Percentiles rank a stretch among this genome's conserved stretches.
Conservation (phyloP, 1,284 basidiomycete species). For the Trichosporon ovoides region DNA sequence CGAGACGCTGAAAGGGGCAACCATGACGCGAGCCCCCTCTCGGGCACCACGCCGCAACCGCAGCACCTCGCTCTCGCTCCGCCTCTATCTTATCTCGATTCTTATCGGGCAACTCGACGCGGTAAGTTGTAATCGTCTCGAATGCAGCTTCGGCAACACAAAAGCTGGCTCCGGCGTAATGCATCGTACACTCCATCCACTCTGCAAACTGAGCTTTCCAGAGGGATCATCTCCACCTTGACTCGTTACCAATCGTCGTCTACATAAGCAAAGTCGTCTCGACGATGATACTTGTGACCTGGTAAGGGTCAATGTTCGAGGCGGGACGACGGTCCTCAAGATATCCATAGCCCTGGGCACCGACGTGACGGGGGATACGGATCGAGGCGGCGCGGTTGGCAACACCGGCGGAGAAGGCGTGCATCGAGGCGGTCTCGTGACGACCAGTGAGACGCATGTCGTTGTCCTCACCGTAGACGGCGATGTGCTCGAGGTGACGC, state of each 20-base stretch:
- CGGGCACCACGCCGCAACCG: not conserved
- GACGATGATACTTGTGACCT: slow-evolving; percentile 71
- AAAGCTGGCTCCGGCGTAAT: not conserved
- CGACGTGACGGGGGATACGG: slow-evolving; percentile 57
- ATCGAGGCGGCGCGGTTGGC: slow-evolving; percentile 94
- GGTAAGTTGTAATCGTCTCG: not conserved
- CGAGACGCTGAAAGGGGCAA: too few relatives aligned
- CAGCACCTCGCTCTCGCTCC: not conserved
- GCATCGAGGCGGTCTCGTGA: slow-evolving; percentile 96
- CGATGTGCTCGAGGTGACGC: slow-evolving; percentile 85
- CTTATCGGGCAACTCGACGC: not conserved
- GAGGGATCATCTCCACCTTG: not conserved
- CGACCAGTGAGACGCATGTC: slow-evolving; percentile 82
- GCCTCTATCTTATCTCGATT: not conserved
- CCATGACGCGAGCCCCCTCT: not conserved
- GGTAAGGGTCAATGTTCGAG: slow-evolving; percentile 93
- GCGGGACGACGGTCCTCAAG: slow-evolving; percentile 93
- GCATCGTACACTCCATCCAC: slow-evolving; percentile 3
- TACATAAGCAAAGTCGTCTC: slow-evolving; percentile 66
- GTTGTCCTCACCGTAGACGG: slow-evolving; percentile 95
- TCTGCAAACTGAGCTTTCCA: not conserved
- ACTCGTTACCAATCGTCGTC: slow-evolving; percentile 6
- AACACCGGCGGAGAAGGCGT: slow-evolving; percentile 86
- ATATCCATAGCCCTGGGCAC: slow-evolving; percentile 88
- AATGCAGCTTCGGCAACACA: not conserved